Evolutionary conservation across 2,329 filamentous ascomycete genomes (phyloP), one percentile per base, ranked within the genome.

Genomic region (Calonectria ilicicola): DNA sequence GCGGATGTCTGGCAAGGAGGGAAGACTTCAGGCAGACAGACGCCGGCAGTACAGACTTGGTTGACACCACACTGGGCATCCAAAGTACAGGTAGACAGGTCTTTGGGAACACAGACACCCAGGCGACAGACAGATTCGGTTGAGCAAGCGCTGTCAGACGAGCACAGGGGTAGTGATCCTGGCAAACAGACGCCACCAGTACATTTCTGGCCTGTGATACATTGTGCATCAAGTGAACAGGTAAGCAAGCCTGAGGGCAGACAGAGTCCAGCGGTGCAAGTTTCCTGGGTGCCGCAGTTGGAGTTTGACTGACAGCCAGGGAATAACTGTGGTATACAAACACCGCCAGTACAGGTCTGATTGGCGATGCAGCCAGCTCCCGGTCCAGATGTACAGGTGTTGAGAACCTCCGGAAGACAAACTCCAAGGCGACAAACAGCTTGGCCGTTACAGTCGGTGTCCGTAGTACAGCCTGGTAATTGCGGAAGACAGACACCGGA

Each of bases 381-480:
- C 1, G 42, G 23, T 10, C 66, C 64, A 17, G 44, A 32, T 2
- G 64, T 40, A 21, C 69, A 71, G 8, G 46, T 64, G 12, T 63
- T 56, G 27, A 71, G 64, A 9, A 56, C 23, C 7, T 26, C n/a
- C 2, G 69, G 64, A 2, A 71, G 42, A n/a, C 69, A 71, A 10
- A 71, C 69, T 17, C 69, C 69, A 9, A 71, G 53, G 10, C 69
- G 69, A 12, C 69, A 71, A 15, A 71, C 69, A 2, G 62, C 44
- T 23, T 46, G 42, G 14, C 35, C 64, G 3, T 44, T 38, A 5
- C 69, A 71, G 10, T 71, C 64, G n/a, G 46, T 63, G 21, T 71
- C 56, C 1, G 29, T 1, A 2, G 40, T 56, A 17, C 69, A 71
- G 5, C n/a, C 46, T 29, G 69, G 51, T 15, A 71, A 35, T 10